Evolutionary conservation across 768 basidiomycete species (phyloP).

Genomic region (Suillus decipiens): DNA sequence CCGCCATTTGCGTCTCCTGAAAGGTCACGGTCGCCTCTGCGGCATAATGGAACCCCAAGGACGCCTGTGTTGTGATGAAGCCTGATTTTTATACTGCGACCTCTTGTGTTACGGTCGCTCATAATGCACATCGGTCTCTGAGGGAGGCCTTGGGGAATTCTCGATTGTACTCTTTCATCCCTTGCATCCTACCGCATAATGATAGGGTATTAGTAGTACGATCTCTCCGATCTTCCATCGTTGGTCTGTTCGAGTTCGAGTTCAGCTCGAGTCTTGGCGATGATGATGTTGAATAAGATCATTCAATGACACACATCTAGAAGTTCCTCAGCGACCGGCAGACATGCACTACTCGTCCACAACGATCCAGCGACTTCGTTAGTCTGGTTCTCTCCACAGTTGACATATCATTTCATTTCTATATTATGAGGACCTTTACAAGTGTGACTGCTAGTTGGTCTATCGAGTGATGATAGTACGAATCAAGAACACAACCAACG

Average conservation of each 20-base stretch:
- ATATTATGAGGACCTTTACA: neutral
- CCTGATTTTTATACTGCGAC: neutral
- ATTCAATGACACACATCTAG: neutral
- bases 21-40: conserved; percentile 6
- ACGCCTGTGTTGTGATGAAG: conserved; percentile 3
- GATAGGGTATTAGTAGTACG: neutral
- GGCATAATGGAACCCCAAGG: neutral
- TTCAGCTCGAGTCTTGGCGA: neutral
- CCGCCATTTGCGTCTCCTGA: conserved; percentile 1
- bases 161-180: neutral
- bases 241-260: neutral
- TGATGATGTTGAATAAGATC: neutral
- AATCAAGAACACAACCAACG: no score
- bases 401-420: neutral
- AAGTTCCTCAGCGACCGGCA: neutral
- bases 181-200: neutral
- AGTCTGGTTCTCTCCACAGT: neutral
- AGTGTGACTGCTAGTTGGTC: neutral
- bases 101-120: neutral
- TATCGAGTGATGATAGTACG: neutral
- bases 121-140: neutral
- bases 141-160: neutral
- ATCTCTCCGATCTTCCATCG: neutral
- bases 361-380: neutral
- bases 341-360: neutral